Conservation (phyloP, 169 alveolate genomes). For the Perkinsus olseni region DNA sequence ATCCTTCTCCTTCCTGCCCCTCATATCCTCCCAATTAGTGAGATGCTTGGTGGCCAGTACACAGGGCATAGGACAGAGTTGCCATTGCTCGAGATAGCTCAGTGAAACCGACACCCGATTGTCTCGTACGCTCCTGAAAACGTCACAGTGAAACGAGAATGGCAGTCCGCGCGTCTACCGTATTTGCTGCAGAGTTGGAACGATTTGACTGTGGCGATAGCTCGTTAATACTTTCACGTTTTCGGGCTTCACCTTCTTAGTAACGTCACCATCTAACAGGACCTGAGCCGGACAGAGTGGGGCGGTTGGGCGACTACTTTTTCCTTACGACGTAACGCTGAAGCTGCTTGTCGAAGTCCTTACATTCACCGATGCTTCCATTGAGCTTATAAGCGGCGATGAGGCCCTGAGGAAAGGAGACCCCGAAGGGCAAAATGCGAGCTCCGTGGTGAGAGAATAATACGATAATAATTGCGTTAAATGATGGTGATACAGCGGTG, state of each 20-base stretch:
- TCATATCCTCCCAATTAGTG: neutral
- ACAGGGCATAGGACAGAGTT: neutral
- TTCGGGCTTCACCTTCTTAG: neutral
- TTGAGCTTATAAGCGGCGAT: neutral
- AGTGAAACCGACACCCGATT: neutral
- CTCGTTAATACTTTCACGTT: neutral
- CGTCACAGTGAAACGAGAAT: neutral
- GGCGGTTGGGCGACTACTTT: neutral
- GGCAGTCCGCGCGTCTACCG: neutral
- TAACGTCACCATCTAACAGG: neutral
- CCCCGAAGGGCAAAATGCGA: neutral
- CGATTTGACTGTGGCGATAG: neutral
- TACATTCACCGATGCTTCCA: neutral
- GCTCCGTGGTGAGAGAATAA: neutral
- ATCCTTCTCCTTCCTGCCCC: neutral
- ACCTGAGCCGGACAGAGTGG: neutral
- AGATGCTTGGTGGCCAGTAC: neutral
- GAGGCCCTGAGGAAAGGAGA: neutral
- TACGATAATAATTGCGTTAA: neutral
- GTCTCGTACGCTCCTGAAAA: neutral
- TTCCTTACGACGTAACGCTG: neutral
- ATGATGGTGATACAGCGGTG: neutral
- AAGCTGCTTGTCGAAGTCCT: neutral
- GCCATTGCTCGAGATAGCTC: neutral
- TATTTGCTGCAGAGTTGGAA: neutral